A percentile compares a stretch with the other conserved stretches of the same genome.
Conservation (phyloP, 768 basidiomycete species). For the Kwoniella sp. region DNA sequence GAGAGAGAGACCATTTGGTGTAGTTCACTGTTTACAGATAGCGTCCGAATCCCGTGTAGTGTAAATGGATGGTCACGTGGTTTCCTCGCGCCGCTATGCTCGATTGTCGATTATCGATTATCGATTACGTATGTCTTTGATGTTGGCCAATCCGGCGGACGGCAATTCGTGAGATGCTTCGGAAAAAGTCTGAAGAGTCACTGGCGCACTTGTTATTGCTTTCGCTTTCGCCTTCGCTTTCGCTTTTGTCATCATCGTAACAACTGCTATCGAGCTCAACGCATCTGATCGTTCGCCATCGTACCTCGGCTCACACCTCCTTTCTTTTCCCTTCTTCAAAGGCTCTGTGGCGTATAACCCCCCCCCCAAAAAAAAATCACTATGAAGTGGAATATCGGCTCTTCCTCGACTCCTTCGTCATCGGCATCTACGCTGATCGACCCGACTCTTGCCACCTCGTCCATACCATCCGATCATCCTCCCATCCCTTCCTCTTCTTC, state of each 20-base stretch:
- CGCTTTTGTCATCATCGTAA: neutral
- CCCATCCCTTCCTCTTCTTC: slow-evolving; percentile 32
- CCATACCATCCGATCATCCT: slow-evolving; percentile 36
- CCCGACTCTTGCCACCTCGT: slow-evolving; percentile 6
- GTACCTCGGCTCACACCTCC: too few species aligned
- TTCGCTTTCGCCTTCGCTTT: neutral
- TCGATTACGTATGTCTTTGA: neutral
- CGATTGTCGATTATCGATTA: too few species aligned
- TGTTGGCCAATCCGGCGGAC: neutral
- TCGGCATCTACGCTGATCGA: slow-evolving; percentile 1
- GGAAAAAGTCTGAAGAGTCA: neutral
- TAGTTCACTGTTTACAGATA: too few species aligned
- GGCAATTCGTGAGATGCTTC: neutral
- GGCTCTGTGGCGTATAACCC: too few species aligned
- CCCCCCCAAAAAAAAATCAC: slow-evolving; percentile 2
- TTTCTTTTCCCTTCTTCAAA: neutral
- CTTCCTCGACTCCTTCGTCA: slow-evolving; percentile 3
- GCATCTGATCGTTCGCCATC: too few species aligned
- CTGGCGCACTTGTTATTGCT: neutral
- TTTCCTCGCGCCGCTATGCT: neutral
- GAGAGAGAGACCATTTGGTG: neutral
- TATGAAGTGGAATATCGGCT: slow-evolving; percentile 39
- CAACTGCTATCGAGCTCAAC: too few species aligned
- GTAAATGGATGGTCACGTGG: neutral
- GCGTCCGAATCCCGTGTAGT: slow-evolving; percentile 6